Evolutionary conservation across 495 filamentous ascomycete species (phyloP).

Genomic region (Penicillium alfredii): DNA sequence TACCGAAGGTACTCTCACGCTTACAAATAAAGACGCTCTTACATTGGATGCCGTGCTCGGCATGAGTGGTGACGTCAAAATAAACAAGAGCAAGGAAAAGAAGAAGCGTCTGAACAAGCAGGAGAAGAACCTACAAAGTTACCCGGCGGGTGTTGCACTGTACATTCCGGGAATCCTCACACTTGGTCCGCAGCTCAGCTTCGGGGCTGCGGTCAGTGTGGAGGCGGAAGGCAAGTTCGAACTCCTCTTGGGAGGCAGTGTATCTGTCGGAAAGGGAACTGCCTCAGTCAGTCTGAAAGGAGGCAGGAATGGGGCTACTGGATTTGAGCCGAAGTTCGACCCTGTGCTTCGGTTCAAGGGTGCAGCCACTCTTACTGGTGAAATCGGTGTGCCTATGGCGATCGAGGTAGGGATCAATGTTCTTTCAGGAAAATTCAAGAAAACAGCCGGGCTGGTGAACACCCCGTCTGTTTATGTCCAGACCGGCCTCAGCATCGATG

Average conservation of each 20-base stretch:
- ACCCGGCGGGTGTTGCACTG: background rate
- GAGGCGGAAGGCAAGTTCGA: constrained; percentile 1
- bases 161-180: constrained; percentile 3
- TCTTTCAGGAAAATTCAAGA: constrained; percentile 3
- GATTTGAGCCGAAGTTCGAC: background rate
- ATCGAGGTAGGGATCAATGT: constrained; percentile 3
- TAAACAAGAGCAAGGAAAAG: too few species aligned
- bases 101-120: too few species aligned
- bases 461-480: constrained; percentile 4
- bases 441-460: constrained; percentile 1
- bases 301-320: background rate
- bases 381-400: constrained; percentile 1
- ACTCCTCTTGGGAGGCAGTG: background rate
- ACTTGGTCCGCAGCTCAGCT: constrained; percentile 1
- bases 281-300: background rate
- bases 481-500: background rate
- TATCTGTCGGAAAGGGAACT: background rate
- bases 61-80: too few species aligned
- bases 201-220: constrained; percentile 1
- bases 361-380: background rate
- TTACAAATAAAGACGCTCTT: too few species aligned
- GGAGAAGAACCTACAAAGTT: background rate
- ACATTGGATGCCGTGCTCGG: too few species aligned
- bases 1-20: too few species aligned
- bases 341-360: constrained; percentile 2